Percentiles rank a stretch among this genome's conserved stretches.
phyloP scores from a whole-genome alignment of 2,329 filamentous ascomycete species.

The Penicillium sp. region DNA sequence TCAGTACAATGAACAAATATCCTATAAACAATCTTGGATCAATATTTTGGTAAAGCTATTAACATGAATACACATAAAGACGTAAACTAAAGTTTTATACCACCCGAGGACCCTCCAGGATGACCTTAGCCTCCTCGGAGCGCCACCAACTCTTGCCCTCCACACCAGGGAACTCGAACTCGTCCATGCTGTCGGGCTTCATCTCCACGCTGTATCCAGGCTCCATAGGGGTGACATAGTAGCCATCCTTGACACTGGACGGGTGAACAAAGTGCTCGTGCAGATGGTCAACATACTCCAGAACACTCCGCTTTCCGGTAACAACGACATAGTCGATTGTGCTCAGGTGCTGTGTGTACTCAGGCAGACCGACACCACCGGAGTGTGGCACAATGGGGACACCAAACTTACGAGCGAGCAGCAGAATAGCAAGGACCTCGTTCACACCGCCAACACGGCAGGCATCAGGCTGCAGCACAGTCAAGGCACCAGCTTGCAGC shows the following conservation, averaged over 20 bases:
- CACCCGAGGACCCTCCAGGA: conserved; percentile 59
- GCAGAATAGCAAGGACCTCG: conserved; percentile 84
- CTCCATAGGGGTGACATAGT: conserved; percentile 80
- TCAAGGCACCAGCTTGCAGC: conserved; percentile 74
- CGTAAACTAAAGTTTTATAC: conserved; percentile 19
- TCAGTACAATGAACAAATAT: not conserved
- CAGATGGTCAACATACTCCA: conserved; percentile 91
- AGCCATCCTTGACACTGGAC: conserved; percentile 75
- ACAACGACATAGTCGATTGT: conserved; percentile 93
- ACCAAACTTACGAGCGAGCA: conserved; percentile 68
- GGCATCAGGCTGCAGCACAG: conserved; percentile 86
- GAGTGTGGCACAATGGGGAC: conserved; percentile 87
- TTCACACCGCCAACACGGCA: conserved; percentile 89
- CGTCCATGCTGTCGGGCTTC: conserved; percentile 83
- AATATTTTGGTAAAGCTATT: conserved; percentile 15
- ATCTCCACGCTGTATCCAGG: conserved; percentile 92
- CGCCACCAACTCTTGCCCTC: conserved; percentile 83
- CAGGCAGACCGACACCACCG: conserved; percentile 84
- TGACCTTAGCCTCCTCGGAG: conserved; percentile 72
- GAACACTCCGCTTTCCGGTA: conserved; percentile 72
- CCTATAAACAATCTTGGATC: not conserved
- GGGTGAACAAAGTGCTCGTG: conserved; percentile 92
- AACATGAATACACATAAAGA: conserved; percentile 15
- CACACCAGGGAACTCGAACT: conserved; percentile 72
- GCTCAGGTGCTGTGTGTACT: conserved; percentile 90